Evolutionary conservation across 768 basidiomycete genomes (phyloP), one percentile per base, ranked within the genome.

Genomic region (Leccinellum rugosiceps): DNA sequence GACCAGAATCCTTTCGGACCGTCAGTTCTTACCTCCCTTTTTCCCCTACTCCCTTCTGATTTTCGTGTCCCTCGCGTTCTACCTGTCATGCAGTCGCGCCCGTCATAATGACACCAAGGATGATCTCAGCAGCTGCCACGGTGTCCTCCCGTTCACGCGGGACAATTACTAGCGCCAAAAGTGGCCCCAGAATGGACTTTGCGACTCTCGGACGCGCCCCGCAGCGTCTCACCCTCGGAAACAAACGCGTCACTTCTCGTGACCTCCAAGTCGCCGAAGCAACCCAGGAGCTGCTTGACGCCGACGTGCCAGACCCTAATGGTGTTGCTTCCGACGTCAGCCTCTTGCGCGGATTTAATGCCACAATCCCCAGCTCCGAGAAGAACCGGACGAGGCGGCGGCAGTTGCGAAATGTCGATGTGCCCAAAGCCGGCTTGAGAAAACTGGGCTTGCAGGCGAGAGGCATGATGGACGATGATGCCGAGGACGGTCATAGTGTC

Each of bases 301-400:
- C 78, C 5, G 85, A 88, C 31, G 81, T 94, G 2, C 91, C 91
- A 3, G 90, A 92, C 63, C 82, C 83, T 15, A 83, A 83, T 14
- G 87, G 85, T 38, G 78, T 87, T 30, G 87, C 87, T 5, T 79
- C 81, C 15, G 82, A 84, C 65, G 86, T 94, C 51, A 92, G 90
- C 65, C 78, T 98, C 32, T 75, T 97, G 43, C 84, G 88, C 46
- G 96, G 96, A 0, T 98, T 98, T 73, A 89, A 92, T 66, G 96
- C 96, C 17, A 98, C 96, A 2, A 90, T 97, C 44, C 96, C 96
- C 13, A 90, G 89, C 67, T 84, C 94, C 38, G 89, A 93, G 63
- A 82, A 85, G 68, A 81, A 91, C 53, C 86, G 89, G 59, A 78
- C 83, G 14, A 78, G 94, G 58, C 74, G 94, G 60, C 75, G 93